Evolutionary conservation across 495 filamentous ascomycete species (phyloP).

Genomic region (Beverwykella pulmonaria): DNA sequence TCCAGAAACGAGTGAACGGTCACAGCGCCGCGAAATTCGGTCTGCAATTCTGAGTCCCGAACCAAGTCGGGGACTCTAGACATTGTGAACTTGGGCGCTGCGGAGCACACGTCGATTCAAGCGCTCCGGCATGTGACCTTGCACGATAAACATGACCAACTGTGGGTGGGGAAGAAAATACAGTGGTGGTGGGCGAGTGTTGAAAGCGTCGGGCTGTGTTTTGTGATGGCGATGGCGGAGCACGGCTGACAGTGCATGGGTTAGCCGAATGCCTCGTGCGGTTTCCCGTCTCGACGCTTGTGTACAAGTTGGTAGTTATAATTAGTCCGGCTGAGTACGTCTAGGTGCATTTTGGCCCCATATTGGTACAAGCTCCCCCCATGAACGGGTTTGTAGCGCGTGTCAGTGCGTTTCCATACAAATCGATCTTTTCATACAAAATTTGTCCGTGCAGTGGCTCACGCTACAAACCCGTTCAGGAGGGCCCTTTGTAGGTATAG

Average conservation of each 20-base stretch:
- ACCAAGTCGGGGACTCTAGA: constrained; percentile 36
- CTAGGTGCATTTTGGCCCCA: too few species aligned
- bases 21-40: constrained; percentile 32
- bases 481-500: background rate
- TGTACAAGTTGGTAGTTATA: too few species aligned
- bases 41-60: constrained; percentile 40
- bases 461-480: background rate
- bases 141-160: background rate
- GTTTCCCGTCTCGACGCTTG: too few species aligned
- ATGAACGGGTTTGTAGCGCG: too few species aligned
- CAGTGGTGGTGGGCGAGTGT: too few species aligned
- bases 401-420: too few species aligned
- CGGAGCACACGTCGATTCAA: background rate
- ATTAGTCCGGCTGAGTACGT: too few species aligned
- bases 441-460: too few species aligned
- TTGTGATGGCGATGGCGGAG: too few species aligned
- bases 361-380: background rate
- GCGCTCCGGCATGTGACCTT: background rate
- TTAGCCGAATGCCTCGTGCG: too few species aligned
- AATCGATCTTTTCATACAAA: too few species aligned
- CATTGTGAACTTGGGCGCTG: background rate
- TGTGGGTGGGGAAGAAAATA: background rate
- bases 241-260: too few species aligned
- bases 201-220: background rate
- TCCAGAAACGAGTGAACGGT: constrained; percentile 37